Conservation (phyloP, 2,329 filamentous ascomycete genomes). For the Hyphodiscus sp. region DNA sequence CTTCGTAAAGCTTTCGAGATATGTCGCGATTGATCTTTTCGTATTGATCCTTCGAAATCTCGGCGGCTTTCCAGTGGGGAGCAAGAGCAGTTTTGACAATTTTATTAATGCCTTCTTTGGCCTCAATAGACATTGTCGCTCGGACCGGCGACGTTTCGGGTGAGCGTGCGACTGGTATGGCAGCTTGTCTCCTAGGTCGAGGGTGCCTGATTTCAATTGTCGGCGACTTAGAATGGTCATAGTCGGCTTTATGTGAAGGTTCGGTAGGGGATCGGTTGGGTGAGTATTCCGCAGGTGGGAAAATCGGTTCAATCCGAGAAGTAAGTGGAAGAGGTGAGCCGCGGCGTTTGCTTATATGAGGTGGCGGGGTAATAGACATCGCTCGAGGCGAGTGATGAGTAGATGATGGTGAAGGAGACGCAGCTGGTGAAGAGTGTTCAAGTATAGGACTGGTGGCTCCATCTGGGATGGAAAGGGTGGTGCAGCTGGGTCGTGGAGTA, state of each 20-base stretch:
- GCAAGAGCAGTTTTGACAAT: constrained; percentile 81
- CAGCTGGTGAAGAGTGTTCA: constrained; percentile 55
- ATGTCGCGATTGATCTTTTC: constrained; percentile 86
- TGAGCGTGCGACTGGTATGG: constrained; percentile 28
- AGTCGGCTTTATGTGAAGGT: constrained; percentile 14
- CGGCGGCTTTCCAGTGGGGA: constrained; percentile 68
- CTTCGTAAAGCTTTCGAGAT: constrained; percentile 80
- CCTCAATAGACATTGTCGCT: constrained; percentile 63
- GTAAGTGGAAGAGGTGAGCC: constrained; percentile 63
- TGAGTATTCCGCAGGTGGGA: constrained; percentile 69
- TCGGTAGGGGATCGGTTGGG: constrained; percentile 47
- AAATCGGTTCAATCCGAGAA: constrained; percentile 66
- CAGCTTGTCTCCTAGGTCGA: constrained; percentile 25
- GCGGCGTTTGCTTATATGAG: constrained; percentile 52
- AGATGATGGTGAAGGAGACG: constrained; percentile 59
- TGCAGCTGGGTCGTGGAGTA: constrained; percentile 23
- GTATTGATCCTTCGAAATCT: constrained; percentile 83
- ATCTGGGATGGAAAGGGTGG: constrained; percentile 15
- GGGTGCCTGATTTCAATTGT: constrained; percentile 26
- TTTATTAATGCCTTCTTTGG: constrained; percentile 81
- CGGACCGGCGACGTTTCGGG: constrained; percentile 63
- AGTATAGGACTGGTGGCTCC: constrained; percentile 30
- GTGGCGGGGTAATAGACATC: constrained; percentile 63
- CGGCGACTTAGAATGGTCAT: constrained; percentile 21
- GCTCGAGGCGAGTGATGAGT: constrained; percentile 62